Base-by-base conservation (phyloP, 2,329 filamentous ascomycete genomes). In the Epichloe sylvatica region DNA sequence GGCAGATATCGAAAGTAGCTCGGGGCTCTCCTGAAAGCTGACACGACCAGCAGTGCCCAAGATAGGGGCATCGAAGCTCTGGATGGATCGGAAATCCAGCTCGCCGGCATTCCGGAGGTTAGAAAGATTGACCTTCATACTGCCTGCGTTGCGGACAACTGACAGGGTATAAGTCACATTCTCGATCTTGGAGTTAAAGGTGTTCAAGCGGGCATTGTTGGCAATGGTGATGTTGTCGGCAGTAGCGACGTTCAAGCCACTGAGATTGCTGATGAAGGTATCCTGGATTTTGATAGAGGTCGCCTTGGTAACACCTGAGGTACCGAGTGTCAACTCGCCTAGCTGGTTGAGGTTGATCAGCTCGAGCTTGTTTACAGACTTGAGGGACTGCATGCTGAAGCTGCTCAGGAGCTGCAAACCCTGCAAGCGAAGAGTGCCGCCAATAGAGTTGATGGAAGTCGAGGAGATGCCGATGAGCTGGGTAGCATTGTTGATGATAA, bases 201-300 rank as follows among this genome's bases (percentile, higher is more conserved):
- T 74, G 63, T 77, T 79, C 59, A 98, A 76, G 64, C 84, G 83
- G 54, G 72, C 72, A 80, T 97, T 97, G 82, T 95, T 95, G 77
- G 86, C 84, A 69, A 98, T 84, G 66, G 86, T 74, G 65, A 98
- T 78, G 57, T 72, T 75, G 51, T 78, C 76, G 49, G 88, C 82
- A n/a, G 76, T 75, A 55, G 79, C 69, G 55, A 97, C 75, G 65
- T 88, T 84, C 65, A 98, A 85, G 62, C 88, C 89, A 57, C 83
- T 75, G 52, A 98, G 78, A 56, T 77, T 80, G 65, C 73, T 77
- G 59, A 98, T 78, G 68, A 83, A 81, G 46, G 92, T 98, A 74
- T 98, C 92, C 69, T 81, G 78, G 65, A 98, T 90, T 58, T 72
- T 69, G 58, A 98, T 77, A 55, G 71, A 76, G 55, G 70, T 71